Evolutionary conservation across 1,139 yeast genomes (phyloP), one percentile per base, ranked within the genome.

Genomic region (Pichia sp.): DNA sequence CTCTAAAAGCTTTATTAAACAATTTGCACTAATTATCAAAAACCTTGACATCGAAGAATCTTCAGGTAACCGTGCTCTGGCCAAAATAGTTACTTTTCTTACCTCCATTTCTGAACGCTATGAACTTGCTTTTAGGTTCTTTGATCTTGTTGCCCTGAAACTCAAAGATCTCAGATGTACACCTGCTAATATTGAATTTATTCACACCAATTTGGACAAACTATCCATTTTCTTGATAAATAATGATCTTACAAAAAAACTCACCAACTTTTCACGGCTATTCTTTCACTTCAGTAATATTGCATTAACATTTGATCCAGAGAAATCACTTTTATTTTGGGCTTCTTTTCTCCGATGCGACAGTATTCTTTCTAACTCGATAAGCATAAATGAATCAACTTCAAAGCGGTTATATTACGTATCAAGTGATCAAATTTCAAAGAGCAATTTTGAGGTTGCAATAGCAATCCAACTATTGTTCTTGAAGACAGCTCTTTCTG

Each of bases 221-320:
- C 12, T 50, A 33, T 20, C 46, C 4, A 30, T 31, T 3, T 42
- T 34, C 9, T 12, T 50, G 9, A 27, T 17, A n/a, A 14, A 9
- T 9, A 12, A 8, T 8, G 29, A 48, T 34, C 52, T 51, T 17
- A 12, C 8, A 6, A 63, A 62, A 48, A 55, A 68, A 46, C 51
- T 67, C n/a, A 54, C 61, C 12, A 68, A 67, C 52, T 55, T 68
- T 17, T 59, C 68, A 9, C 64, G 63, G 41, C 44, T 69, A 16
- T 54, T 61, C 5, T 67, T 64, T 50, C 63, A 63, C 47, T 59
- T 54, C 42, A 71, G 68, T 3, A 63, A 60, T 2, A 50, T 55
- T 30, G 47, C 62, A 9, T 17, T 66, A 6, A 17, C 16, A 7
- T 5, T 17, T 20, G 29, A 44, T 27, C 17, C 43, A 14, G 33